Base-by-base conservation (phyloP, 768 basidiomycete genomes). In the Porphyrellus cyaneotinctus region DNA sequence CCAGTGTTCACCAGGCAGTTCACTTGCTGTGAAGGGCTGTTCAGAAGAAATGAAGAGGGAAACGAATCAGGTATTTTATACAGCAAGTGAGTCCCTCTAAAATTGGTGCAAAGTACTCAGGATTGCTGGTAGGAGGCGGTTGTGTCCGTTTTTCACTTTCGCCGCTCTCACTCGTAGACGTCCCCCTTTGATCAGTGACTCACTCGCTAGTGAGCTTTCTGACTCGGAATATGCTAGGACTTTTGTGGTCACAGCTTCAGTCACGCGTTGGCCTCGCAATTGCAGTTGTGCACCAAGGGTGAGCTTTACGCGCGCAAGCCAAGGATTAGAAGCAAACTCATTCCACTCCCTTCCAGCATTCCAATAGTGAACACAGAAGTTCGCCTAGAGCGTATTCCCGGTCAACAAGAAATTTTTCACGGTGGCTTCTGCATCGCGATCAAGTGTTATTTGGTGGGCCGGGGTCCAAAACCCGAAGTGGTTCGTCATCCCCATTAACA, bases 371-470 rank as follows among this genome's bases (percentile, higher is more conserved):
- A 20, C 12, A 14, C 42, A 23, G 37, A 20, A 17, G 3, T 41
- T 15, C 38, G 20, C 24, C 37, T 59, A 4, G 58, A 59, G 17
- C 37, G 39, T n/a, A 51, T 59, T 22, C 58, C 58, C 20, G 58
- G 49, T 1, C 18, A 37, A 37, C 49, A 10, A 26, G 44, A 55
- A 15, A 17, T 59, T 10, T 59, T 32, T 18, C 35, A 51, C 4
- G 58, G 58, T 1, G 58, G 52, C 13, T 59, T 59, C 49, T 51
- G 45, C n/a, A 0, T 48, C 17, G 37, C 43, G 22, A 20, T 36
- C 33, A 55, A 51, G 38, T 55, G 46, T 9, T 20, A 45, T 15
- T 5, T 59, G 24, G 22, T 58, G 20, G 42, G 52, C 26, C 47
- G 42, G 1, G 33, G 42, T 22, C 20, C 30, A 30, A 37, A 45